Base-by-base conservation (phyloP, 176 grass and related monocot species). In the Zoysia japonica region DNA sequence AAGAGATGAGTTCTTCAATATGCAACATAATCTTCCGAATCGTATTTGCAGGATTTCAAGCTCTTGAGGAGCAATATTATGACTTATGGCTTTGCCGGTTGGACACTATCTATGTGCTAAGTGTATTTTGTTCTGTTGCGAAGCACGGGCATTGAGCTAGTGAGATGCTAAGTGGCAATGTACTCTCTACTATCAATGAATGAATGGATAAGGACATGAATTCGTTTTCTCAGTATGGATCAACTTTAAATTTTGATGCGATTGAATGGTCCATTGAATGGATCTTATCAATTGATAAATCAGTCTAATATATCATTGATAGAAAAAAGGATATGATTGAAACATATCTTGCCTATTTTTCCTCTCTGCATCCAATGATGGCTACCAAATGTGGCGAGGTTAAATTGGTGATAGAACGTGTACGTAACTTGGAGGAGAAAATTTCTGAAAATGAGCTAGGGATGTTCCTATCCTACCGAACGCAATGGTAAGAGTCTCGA, bases 51-150 rank as follows among this genome's bases (percentile, higher is more conserved):
- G 92, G 96, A 71, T 99, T 99, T 78, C 83, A 85, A 50, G 80
- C 74, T 71, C 87, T 94, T 19, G 82, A 91, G 84, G 88, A 93
- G 69, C 78, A 89, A 76, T 95, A 99, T 71, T 99, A 88, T 66
- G 76, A 80, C 56, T 90, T 92, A 56, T 99, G 96, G 92, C 92
- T 99, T 91, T 92, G 95, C 50, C 93, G 90, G 92, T 99, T 80
- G 2, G 13, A 1, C 12, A 39, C 3, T 80, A 37, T 77, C 8
- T 77, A 28, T 28, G 28, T 28, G 28, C 28, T 28, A 28, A 28
- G 28, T 28, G 28, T 28, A 28, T 28, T 28, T 28, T 28, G 28
- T 28, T 28, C 28, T 0, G 28, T 28, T 28, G 28, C 28, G 28
- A 28, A 28, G 28, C 28, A 28, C 28, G 28, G 28, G 28, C 28